phyloP scores from a whole-genome alignment of 1,284 basidiomycete species.

The Irpex rosettiformis region DNA sequence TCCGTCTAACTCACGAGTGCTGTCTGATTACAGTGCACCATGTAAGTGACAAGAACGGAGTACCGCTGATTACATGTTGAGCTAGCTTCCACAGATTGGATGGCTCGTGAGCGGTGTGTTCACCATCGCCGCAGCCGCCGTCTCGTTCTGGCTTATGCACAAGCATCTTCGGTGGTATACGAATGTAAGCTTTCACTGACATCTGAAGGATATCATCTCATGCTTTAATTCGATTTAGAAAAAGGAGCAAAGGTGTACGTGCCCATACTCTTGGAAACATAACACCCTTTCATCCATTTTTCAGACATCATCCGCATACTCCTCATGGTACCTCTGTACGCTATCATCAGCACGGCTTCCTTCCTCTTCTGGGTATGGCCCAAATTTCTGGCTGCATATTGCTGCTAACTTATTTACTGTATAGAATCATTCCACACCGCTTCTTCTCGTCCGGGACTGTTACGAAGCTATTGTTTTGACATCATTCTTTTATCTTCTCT shows the following conservation, averaged over 20 bases:
- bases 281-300: not conserved
- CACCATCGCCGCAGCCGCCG: conserved; percentile 47
- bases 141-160: conserved; percentile 69
- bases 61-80: conserved; percentile 32
- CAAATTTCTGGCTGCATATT: not conserved
- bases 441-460: conserved; percentile 61
- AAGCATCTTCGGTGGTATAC: conserved; percentile 75
- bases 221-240: conserved; percentile 38
- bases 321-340: conserved; percentile 79
- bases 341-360: conserved; percentile 61
- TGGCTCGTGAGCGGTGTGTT: conserved; percentile 71
- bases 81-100: conserved; percentile 46
- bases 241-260: conserved; percentile 62
- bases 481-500: conserved; percentile 75
- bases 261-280: not conserved
- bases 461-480: conserved; percentile 73
- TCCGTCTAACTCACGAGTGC: not conserved
- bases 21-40: not conserved
- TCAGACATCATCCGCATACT: conserved; percentile 70
- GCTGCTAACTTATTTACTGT: too few species aligned
- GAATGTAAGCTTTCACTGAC: conserved; percentile 40
- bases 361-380: conserved; percentile 68
- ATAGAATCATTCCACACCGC: conserved; percentile 61
- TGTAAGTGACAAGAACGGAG: not conserved
- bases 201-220: not conserved